Evolutionary conservation across 1,139 yeast genomes (phyloP), one percentile per base, ranked within the genome.

Genomic region (Candida pseudocylindracea): DNA sequence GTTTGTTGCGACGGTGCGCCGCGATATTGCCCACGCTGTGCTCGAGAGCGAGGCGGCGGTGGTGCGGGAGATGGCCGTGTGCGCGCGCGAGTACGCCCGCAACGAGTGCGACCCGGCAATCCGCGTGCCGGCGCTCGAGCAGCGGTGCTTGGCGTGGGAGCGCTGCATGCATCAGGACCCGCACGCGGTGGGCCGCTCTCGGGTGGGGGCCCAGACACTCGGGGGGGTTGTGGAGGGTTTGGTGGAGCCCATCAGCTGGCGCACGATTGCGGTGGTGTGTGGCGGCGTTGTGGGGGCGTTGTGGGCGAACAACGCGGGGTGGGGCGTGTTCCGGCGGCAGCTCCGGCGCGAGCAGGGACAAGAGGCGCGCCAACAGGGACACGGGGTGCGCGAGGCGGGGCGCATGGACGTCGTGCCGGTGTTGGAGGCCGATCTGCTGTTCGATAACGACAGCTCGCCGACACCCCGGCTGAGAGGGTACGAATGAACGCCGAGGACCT

Each of bases 161-260:
- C 65, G 62, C 38, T 88, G 98, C 50, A 83, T 79, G 93, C 69
- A 72, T 42, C 60, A 81, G 37, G 92, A 85, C 42, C 93, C 94
- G 10, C 66, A 68, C 30, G 57, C 67, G 7, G 67, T 83, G n/a
- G 91, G 88, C 5, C 63, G 69, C 32, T 79, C 91, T 3, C 63
- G 67, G 41, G 67, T 83, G 26, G 67, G 83, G 1, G 93, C 93
- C 0, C 85, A 74, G 44, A 68, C 91, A 0, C 62, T 81, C 45
- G 92, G 91, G 1, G 88, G 75, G 38, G 74, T 80, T 15, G 58
- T 81, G 33, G 76, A 81, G 48, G 74, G 88, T 2, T 76, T 81
- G 41, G 55, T 80, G 29, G 66, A 63, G 36, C 83, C 83, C 1
- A 69, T 81, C 30, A 68, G 78, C 29, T 72, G 81, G 72, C 80